These are phyloP conservation scores for Serendipita indica DNA, from an alignment of 768 basidiomycete genomes.

Conservation along the genomic window DNA sequence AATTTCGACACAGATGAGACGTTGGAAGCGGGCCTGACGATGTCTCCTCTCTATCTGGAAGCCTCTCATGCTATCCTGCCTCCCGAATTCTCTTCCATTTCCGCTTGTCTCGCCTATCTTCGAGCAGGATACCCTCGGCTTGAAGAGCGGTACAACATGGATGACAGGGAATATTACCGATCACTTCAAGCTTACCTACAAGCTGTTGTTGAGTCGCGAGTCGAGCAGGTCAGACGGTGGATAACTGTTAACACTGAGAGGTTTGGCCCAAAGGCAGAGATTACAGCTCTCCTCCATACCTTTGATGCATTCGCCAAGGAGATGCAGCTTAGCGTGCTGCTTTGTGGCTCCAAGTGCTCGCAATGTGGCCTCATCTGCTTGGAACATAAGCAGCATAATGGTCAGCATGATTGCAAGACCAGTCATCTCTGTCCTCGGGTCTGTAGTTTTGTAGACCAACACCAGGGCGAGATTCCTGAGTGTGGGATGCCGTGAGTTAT, in stretches of 20 bases:
- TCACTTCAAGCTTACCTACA: conserved; percentile 28
- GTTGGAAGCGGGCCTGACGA: neutral
- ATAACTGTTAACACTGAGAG: conserved; percentile 33
- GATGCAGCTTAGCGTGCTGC: conserved; percentile 30
- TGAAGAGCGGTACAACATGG: conserved; percentile 21
- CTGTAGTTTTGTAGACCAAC: conserved; percentile 32
- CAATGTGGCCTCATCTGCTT: conserved; percentile 38
- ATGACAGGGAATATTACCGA: conserved; percentile 31
- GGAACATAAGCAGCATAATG: conserved; percentile 31
- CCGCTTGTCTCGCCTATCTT: neutral
- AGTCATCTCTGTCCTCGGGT: conserved; percentile 30
- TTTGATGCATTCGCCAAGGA: conserved; percentile 33
- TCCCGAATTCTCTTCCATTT: neutral
- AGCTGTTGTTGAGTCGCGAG: conserved; percentile 28
- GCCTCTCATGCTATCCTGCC: neutral
- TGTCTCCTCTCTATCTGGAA: neutral
- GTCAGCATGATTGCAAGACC: conserved; percentile 37
- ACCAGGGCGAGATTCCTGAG: conserved; percentile 12
- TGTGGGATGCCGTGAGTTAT: conserved; percentile 36
- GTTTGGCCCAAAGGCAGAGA: conserved; percentile 31
- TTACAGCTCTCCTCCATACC: conserved; percentile 31
- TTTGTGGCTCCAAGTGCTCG: conserved; percentile 36
- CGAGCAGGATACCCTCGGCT: neutral
- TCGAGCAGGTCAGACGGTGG: conserved; percentile 38
- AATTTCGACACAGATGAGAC: conserved; percentile 37